These are phyloP conservation scores for Aspergillus avenaceus DNA, from an alignment of 495 filamentous ascomycete species.

Conservation along the genomic window DNA sequence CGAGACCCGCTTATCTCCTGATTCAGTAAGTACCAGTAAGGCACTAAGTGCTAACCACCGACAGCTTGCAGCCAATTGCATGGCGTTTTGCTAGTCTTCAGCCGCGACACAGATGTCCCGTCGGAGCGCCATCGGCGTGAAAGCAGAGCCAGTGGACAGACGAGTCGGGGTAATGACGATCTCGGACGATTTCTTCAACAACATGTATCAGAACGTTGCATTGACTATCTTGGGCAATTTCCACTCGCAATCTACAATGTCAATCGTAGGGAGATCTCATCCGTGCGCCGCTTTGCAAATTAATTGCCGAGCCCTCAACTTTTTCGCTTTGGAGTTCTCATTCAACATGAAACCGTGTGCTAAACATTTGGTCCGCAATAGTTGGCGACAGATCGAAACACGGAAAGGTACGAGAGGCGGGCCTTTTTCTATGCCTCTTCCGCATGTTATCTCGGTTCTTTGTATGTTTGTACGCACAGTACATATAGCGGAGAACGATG, in stretches of 20 bases:
- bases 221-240: not conserved
- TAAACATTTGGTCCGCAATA: no score
- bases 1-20: constrained; percentile 7
- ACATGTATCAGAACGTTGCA: constrained; percentile 15
- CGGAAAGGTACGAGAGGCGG: no score
- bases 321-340: no score
- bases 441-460: no score
- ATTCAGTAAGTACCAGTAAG: constrained; percentile 1
- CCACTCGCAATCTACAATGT: not conserved
- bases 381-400: no score
- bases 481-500: no score
- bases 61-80: constrained; percentile 13
- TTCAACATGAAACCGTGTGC: no score
- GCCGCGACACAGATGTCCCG: constrained; percentile 6
- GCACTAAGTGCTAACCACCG: constrained; percentile 1
- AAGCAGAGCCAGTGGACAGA: constrained; percentile 4
- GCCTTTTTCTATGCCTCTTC: no score
- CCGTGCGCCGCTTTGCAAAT: not conserved
- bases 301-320: not conserved
- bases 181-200: not conserved
- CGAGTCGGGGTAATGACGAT: constrained; percentile 4
- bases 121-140: constrained; percentile 11
- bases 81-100: constrained; percentile 1
- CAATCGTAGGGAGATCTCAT: not conserved
- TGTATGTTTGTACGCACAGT: no score